Percentiles rank a stretch among this genome's conserved stretches.
These are phyloP conservation scores for Epichloe coenophiala DNA, from an alignment of 2,329 filamentous ascomycete species.

Conservation along the genomic window DNA sequence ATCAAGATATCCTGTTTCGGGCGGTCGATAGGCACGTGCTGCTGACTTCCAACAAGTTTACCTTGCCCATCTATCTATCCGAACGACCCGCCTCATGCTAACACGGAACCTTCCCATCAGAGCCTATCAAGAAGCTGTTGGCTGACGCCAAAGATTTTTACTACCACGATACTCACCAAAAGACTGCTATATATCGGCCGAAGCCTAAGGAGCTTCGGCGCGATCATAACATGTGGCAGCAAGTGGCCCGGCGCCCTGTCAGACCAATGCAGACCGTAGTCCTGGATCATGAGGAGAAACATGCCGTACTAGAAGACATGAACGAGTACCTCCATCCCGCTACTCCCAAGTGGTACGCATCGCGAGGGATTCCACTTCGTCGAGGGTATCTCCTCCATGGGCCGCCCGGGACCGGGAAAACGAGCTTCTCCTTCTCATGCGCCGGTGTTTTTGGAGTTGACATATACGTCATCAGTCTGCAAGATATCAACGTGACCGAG, in stretches of 20 bases:
- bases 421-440: conserved; percentile 50
- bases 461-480: conserved; percentile 46
- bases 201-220: conserved; percentile 31
- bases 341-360: conserved; percentile 60
- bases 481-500: conserved; percentile 47
- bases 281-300: conserved; percentile 53
- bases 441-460: conserved; percentile 53
- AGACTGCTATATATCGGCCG: conserved; percentile 44
- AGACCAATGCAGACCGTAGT: conserved; percentile 65
- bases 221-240: conserved; percentile 36
- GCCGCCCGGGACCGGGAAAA: conserved; percentile 63
- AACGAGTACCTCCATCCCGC: conserved; percentile 64
- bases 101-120: conserved; percentile 10
- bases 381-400: conserved; percentile 69
- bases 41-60: no score
- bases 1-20: conserved; percentile 43
- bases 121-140: conserved; percentile 42
- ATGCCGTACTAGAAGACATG: conserved; percentile 53
- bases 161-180: conserved; percentile 38
- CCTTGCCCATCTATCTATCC: no score
- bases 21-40: conserved; percentile 21
- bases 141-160: conserved; percentile 38
- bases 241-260: conserved; percentile 49
- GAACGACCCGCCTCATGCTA: not conserved
- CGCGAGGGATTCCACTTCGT: conserved; percentile 61